phyloP scores from a whole-genome alignment of 2,329 filamentous ascomycete species.

The Cordyceps cicadae region DNA sequence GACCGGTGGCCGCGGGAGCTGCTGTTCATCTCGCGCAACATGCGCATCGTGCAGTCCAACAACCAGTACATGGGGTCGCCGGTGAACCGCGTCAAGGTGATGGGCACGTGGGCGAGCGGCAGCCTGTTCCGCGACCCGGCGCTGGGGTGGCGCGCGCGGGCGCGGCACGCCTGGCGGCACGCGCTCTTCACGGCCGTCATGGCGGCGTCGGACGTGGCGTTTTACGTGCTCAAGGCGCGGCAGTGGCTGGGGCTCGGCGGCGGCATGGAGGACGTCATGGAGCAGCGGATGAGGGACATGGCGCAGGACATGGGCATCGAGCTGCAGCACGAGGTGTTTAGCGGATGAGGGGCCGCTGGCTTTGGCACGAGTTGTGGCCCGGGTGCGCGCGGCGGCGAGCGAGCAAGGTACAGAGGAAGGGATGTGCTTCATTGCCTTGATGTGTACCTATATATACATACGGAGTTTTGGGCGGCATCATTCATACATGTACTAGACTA shows the following conservation, averaged over 20 bases:
- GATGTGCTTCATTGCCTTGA: background rate
- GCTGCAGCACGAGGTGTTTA: slow-evolving; percentile 79
- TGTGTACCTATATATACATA: background rate
- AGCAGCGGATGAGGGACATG: slow-evolving; percentile 76
- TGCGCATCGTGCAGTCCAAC: slow-evolving; percentile 88
- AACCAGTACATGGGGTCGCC: slow-evolving; percentile 86
- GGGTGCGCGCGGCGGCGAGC: no score
- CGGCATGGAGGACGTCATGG: slow-evolving; percentile 92
- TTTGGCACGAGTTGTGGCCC: no score
- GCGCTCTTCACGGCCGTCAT: slow-evolving; percentile 74
- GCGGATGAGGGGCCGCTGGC: slow-evolving; percentile 59
- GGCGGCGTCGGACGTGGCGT: slow-evolving; percentile 67
- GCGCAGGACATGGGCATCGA: slow-evolving; percentile 89
- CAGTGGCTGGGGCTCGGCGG: slow-evolving; percentile 69
- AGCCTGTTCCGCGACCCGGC: slow-evolving; percentile 70
- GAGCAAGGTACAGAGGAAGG: no score
- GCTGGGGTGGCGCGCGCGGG: slow-evolving; percentile 52
- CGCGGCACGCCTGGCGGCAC: slow-evolving; percentile 66
- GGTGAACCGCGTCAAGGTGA: slow-evolving; percentile 90
- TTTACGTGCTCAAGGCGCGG: slow-evolving; percentile 69
- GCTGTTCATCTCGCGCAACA: slow-evolving; percentile 83
- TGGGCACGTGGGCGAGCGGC: slow-evolving; percentile 78
- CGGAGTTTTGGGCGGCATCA: background rate
- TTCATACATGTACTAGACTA: slow-evolving; percentile 8
- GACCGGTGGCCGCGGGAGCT: slow-evolving; percentile 84